phyloP scores from a whole-genome alignment of 306 rosid species.

The Lotus japonicus region DNA sequence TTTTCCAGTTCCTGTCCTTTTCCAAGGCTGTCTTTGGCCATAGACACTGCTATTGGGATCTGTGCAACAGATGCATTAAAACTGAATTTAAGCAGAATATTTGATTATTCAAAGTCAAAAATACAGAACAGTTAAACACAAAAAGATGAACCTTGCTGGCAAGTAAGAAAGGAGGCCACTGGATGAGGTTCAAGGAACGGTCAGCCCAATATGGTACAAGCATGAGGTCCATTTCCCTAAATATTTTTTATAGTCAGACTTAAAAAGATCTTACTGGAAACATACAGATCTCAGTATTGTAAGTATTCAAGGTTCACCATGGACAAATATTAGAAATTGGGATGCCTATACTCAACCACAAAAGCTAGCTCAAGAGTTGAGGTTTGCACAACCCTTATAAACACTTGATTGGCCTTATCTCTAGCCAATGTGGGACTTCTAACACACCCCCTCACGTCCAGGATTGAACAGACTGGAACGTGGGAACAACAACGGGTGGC shows the following conservation, averaged over 20 bases:
- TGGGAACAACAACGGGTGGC: too few relatives aligned
- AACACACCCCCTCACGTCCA: too few relatives aligned
- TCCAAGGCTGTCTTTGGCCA: conserved; percentile 83
- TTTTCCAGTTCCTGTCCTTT: conserved; percentile 72
- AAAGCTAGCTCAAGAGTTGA: too few relatives aligned
- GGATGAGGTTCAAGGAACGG: conserved; percentile 61
- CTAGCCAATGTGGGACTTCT: too few relatives aligned
- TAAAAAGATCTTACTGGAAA: too few relatives aligned
- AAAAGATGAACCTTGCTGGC: conserved; percentile 77
- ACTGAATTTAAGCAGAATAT: conserved; percentile 14
- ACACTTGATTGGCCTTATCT: too few relatives aligned
- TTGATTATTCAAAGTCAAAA: neutral
- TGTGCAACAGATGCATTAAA: conserved; percentile 21
- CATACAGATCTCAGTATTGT: neutral
- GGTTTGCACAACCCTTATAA: too few relatives aligned
- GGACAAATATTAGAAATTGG: too few relatives aligned
- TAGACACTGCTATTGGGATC: conserved; percentile 94
- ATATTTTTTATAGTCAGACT: neutral
- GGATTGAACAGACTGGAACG: too few relatives aligned
- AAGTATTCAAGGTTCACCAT: neutral
- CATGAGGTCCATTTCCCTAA: conserved; percentile 89
- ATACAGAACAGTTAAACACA: conserved; percentile 15
- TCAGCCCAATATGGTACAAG: conserved; percentile 90
- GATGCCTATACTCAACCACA: too few relatives aligned
- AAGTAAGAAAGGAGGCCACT: conserved; percentile 99